Percentiles rank a stretch among this genome's conserved stretches.
phyloP scores from a whole-genome alignment of 192 early-diverging fungal genomes.

The Geranomyces variabilis region DNA sequence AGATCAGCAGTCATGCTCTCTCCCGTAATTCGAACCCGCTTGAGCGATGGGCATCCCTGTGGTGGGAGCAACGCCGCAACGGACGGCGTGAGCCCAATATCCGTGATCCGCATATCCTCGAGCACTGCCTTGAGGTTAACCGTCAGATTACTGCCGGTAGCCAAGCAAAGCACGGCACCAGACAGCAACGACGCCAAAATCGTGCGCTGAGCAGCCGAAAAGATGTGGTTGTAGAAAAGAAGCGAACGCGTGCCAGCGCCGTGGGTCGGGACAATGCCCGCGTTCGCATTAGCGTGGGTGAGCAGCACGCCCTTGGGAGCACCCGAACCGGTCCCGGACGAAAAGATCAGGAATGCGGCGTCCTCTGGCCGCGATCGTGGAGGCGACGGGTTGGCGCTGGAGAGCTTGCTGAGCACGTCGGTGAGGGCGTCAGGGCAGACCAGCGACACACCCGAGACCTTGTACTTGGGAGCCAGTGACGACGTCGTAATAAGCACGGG shows the following conservation, averaged over 20 bases:
- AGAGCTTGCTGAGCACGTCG: too few species aligned
- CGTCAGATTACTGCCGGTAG: slow-evolving; percentile 1
- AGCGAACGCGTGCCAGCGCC: not conserved
- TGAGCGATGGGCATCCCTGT: not conserved
- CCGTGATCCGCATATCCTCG: not conserved
- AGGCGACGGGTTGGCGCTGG: too few species aligned
- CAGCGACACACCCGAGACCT: too few species aligned
- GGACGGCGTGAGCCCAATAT: not conserved
- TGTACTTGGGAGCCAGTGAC: too few species aligned
- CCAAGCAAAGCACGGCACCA: not conserved
- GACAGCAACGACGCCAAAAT: not conserved
- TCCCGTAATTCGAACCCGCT: slow-evolving; percentile 5
- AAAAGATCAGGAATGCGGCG: slow-evolving; percentile 39
- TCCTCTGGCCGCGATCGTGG: not conserved
- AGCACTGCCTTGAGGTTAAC: not conserved
- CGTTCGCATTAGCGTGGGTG: slow-evolving; percentile 14
- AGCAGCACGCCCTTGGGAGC: slow-evolving; percentile 42
- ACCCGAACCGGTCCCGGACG: slow-evolving; percentile 43
- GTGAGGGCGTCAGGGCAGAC: too few species aligned
- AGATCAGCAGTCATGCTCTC: not conserved
- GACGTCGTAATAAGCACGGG: too few species aligned
- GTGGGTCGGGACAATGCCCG: too few species aligned
- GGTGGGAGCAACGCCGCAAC: slow-evolving; percentile 1
- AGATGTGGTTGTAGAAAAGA: slow-evolving; percentile 8
- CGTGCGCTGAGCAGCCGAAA: slow-evolving; percentile 1